These are phyloP conservation scores for Dactylellina parvicollis DNA, from an alignment of 2,329 filamentous ascomycete species.

Conservation along the genomic window DNA sequence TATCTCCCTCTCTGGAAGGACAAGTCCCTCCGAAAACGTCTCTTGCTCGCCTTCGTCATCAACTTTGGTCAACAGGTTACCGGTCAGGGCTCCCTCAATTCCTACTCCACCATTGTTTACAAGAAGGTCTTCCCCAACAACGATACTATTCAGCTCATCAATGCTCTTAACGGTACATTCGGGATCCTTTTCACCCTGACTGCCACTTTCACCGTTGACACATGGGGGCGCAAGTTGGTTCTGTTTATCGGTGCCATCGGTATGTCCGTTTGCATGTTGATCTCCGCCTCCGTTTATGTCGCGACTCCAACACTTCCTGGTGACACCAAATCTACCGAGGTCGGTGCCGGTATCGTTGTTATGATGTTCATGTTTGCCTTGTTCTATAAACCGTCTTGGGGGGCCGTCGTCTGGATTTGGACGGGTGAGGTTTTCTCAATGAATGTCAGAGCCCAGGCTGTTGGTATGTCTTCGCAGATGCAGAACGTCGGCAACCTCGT, in stretches of 20 bases:
- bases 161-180: conserved; percentile 77
- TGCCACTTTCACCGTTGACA: conserved; percentile 77
- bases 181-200: conserved; percentile 78
- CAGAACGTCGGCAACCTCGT: conserved; percentile 52
- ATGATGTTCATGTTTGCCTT: conserved; percentile 73
- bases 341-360: conserved; percentile 75
- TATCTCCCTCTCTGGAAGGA: conserved; percentile 77
- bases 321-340: conserved; percentile 68
- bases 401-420: conserved; percentile 71
- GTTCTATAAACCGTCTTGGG: conserved; percentile 73
- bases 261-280: conserved; percentile 76
- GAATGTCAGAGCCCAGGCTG: conserved; percentile 52
- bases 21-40: conserved; percentile 73
- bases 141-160: conserved; percentile 75
- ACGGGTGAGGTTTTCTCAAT: conserved; percentile 54
- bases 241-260: conserved; percentile 75
- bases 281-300: conserved; percentile 69
- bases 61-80: conserved; percentile 78
- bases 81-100: conserved; percentile 77
- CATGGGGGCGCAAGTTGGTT: conserved; percentile 75
- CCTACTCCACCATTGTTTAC: conserved; percentile 78
- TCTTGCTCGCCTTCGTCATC: conserved; percentile 72
- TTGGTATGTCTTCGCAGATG: conserved; percentile 52
- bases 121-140: conserved; percentile 72
- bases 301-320: conserved; percentile 67